These are phyloP conservation scores for Corniculantispora saksenae DNA, from an alignment of 2,329 filamentous ascomycete genomes.

Conservation along the genomic window DNA sequence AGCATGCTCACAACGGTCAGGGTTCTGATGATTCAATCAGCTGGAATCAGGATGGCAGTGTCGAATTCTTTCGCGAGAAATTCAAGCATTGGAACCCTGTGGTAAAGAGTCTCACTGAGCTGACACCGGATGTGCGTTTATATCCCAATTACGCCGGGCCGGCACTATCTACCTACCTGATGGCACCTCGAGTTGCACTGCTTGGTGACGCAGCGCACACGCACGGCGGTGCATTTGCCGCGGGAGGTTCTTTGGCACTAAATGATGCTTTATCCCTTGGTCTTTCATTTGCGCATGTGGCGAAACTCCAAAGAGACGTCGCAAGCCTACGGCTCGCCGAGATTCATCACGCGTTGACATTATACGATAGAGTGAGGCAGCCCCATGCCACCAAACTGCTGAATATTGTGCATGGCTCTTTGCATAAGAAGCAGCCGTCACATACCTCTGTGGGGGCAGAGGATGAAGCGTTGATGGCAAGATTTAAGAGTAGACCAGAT, in stretches of 20 bases:
- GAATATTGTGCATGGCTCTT: slow-evolving; percentile 15
- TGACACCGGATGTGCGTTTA: slow-evolving; percentile 40
- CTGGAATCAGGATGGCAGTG: slow-evolving; percentile 41
- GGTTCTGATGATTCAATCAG: slow-evolving; percentile 30
- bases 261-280: slow-evolving; percentile 32
- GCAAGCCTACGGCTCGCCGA: neutral
- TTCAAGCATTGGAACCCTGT: slow-evolving; percentile 44
- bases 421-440: neutral
- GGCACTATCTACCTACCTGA: slow-evolving; percentile 38
- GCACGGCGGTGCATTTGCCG: slow-evolving; percentile 41
- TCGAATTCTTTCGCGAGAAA: slow-evolving; percentile 36
- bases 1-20: slow-evolving; percentile 35
- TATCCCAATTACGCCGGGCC: slow-evolving; percentile 45
- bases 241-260: slow-evolving; percentile 39
- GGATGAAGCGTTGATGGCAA: slow-evolving; percentile 13
- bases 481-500: slow-evolving; percentile 20
- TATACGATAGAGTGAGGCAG: slow-evolving; percentile 21
- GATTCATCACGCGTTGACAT: neutral
- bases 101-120: slow-evolving; percentile 39
- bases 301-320: neutral
- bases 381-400: slow-evolving; percentile 21
- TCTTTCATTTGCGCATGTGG: neutral
- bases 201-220: slow-evolving; percentile 42
- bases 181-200: slow-evolving; percentile 32
- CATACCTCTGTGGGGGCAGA: slow-evolving; percentile 5